Percentiles rank a stretch among this genome's conserved stretches.
Conservation (phyloP, 148 eudicot genomes). For the Diospyros lotus region DNA sequence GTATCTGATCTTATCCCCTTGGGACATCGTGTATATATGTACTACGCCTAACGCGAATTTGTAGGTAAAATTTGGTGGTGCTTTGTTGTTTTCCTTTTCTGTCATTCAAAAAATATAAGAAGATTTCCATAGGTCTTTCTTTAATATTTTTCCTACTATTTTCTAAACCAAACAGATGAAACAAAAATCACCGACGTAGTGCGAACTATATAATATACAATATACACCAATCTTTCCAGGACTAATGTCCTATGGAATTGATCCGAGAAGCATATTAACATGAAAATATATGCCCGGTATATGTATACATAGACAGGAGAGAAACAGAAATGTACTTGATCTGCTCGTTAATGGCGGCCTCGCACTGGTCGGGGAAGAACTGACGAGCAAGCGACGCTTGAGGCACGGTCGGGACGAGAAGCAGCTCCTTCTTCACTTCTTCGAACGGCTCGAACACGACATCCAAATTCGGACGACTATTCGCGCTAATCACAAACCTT, state of each 20-base stretch:
- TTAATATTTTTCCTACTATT: neutral
- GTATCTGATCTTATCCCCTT: no score
- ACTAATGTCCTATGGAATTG: neutral
- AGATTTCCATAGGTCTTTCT: neutral
- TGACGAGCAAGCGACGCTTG: conserved; percentile 79
- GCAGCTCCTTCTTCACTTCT: conserved; percentile 85
- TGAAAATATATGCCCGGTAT: neutral
- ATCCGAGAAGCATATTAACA: neutral
- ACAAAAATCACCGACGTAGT: neutral
- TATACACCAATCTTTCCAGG: no score
- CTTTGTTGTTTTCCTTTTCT: no score
- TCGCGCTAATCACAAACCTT: conserved; percentile 8
- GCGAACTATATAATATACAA: no score
- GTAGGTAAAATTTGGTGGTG: no score
- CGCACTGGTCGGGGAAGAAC: conserved; percentile 49
- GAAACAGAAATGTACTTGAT: conserved; percentile 43
- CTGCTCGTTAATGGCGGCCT: conserved; percentile 79
- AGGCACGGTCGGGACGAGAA: conserved; percentile 58
- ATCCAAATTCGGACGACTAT: conserved; percentile 35
- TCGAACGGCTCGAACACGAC: conserved; percentile 85
- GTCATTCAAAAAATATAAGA: neutral
- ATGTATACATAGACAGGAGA: neutral
- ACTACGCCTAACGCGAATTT: no score
- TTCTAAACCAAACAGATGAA: neutral
- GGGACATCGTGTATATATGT: no score